These are phyloP conservation scores for Furcasterigmium furcatum DNA, from an alignment of 2,329 filamentous ascomycete species.

Conservation along the genomic window DNA sequence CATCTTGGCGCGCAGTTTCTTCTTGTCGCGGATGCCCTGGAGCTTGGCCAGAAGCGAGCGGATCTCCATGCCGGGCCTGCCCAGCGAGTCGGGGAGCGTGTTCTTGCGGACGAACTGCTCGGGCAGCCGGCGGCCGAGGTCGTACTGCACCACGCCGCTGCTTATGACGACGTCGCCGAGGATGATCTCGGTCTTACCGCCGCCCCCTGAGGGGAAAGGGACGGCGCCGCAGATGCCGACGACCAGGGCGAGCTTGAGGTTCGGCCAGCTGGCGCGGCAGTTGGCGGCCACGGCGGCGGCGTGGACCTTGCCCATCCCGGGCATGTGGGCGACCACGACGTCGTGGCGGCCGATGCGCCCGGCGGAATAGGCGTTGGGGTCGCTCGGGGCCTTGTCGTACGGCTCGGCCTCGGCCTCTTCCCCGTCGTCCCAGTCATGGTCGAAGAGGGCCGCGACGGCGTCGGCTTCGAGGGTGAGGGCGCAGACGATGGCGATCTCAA, in stretches of 20 bases:
- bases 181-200: slow-evolving; percentile 9
- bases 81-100: slow-evolving; percentile 13
- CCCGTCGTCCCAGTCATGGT: slow-evolving; percentile 11
- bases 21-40: slow-evolving; percentile 12
- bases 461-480: slow-evolving; percentile 13
- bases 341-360: slow-evolving; percentile 18
- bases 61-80: slow-evolving; percentile 16
- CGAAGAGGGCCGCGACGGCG: slow-evolving; percentile 14
- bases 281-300: slow-evolving; percentile 13
- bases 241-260: slow-evolving; percentile 14
- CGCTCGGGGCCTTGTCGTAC: slow-evolving; percentile 19
- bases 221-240: slow-evolving; percentile 25
- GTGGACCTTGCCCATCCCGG: slow-evolving; percentile 20
- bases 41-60: slow-evolving; percentile 18
- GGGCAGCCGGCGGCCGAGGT: slow-evolving; percentile 19
- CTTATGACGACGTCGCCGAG: slow-evolving; percentile 25
- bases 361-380: no score
- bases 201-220: neutral
- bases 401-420: slow-evolving; percentile 5
- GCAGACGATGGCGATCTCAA: neutral
- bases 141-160: slow-evolving; percentile 21
- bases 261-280: slow-evolving; percentile 11
- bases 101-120: slow-evolving; percentile 16
- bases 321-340: slow-evolving; percentile 23
- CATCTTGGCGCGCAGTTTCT: slow-evolving; percentile 5